Evolutionary conservation across 768 basidiomycete species (phyloP), one percentile per base, ranked within the genome.

Genomic region (Hericium coralloides): DNA sequence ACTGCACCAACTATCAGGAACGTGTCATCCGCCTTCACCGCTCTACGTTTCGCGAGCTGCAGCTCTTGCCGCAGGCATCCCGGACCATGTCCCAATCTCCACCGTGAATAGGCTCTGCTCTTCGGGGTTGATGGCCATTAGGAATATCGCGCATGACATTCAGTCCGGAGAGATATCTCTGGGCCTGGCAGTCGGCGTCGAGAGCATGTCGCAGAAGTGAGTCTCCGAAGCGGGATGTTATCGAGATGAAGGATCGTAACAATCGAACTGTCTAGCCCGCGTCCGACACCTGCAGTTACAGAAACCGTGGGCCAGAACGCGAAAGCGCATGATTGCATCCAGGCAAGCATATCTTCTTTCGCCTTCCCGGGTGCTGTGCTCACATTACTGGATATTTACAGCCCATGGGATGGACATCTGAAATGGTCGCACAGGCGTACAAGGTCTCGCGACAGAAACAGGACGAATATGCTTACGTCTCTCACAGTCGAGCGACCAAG

Each of bases 351-450:
- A 14, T 45, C 25, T 43, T 26, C 14, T 17, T 31, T 15, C 37
- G 26, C 14, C 53, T 37, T 41, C 36, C 52, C 38, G 12, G 12
- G 48, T 55, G 59, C 31, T 25, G 37, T 26, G 8, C 50, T 61
- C 14, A 50, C 22, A 4, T 6, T 8, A 5, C 49, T n/a, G n/a
- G 57, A 38, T 39, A 23, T 12, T 48, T 48, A 18, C 59, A 92
- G 87, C 87, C 90, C 12, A 94, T 94, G 93, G 93, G 93, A 52
- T 99, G 92, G 92, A 94, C 92, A 1, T 89, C 89, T 4, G 92
- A 94, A 69, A 85, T 89, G 83, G 89, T 93, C 20, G 89, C 92
- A n/a, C 70, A 85, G 64, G 74, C 79, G 8, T 94, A 84, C 72
- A 78, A 83, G n/a, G 70, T 94, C 57, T 76, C 90, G 4, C 85